Percentiles rank a stretch among this genome's conserved stretches.
Evolutionary conservation across 2,329 filamentous ascomycete genomes (phyloP).

Genomic region (Fusarium verticillioides): DNA sequence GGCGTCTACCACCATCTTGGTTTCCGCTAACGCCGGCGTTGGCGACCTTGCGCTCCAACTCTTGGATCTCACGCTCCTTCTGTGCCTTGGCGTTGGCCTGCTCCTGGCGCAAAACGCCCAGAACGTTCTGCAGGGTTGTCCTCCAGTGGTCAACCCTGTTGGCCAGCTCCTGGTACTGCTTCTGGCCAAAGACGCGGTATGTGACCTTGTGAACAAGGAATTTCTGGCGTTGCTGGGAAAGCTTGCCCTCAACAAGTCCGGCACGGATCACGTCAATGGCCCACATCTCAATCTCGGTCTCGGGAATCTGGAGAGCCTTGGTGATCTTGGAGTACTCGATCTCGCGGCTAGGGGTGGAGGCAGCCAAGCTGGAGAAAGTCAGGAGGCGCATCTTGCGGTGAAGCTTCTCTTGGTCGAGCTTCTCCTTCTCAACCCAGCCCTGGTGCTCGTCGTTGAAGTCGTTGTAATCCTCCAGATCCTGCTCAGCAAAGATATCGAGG

Average conservation of each 20-base stretch:
- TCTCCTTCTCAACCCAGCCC: conserved; percentile 82
- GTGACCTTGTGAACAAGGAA: conserved; percentile 97
- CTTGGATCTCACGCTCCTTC: conserved; percentile 80
- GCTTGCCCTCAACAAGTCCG: conserved; percentile 93
- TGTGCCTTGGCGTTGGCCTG: conserved; percentile 81
- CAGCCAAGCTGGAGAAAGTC: conserved; percentile 89
- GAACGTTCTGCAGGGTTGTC: conserved; percentile 80
- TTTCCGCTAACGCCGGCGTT: conserved; percentile 53
- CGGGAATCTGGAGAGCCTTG: conserved; percentile 83
- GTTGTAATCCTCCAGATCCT: conserved; percentile 93
- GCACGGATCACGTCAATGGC: conserved; percentile 98
- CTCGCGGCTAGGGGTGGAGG: conserved; percentile 83
- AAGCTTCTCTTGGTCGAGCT: conserved; percentile 77
- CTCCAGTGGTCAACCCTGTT: conserved; percentile 93
- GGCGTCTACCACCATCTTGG: conserved; percentile 49
- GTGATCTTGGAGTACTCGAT: conserved; percentile 89
- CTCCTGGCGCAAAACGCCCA: conserved; percentile 81
- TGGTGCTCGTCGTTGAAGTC: conserved; percentile 94
- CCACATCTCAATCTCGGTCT: conserved; percentile 95
- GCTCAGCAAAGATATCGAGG: conserved; percentile 93
- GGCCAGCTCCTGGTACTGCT: conserved; percentile 97
- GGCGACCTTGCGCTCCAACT: conserved; percentile 74
- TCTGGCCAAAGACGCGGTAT: conserved; percentile 96
- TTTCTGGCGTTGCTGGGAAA: conserved; percentile 90
- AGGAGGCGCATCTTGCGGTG: conserved; percentile 97